Evolutionary conservation across 2,329 filamentous ascomycete species (phyloP).

Genomic region (Cladosporium cucumerinum): DNA sequence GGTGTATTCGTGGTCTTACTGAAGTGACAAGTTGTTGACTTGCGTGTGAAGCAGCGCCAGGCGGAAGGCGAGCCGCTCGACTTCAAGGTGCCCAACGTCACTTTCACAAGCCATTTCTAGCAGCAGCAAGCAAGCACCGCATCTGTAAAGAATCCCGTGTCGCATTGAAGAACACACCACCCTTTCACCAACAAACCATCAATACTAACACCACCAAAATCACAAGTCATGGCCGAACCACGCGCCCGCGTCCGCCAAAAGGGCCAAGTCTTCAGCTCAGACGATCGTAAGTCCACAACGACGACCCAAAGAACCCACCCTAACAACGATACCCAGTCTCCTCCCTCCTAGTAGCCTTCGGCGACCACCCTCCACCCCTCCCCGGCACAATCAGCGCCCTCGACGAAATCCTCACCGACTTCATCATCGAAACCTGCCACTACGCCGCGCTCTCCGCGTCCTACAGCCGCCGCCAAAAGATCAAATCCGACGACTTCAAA

Average conservation of each 20-base stretch:
- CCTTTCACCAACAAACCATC: background rate
- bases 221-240: slow-evolving; percentile 44
- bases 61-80: slow-evolving; percentile 12
- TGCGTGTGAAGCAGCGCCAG: background rate
- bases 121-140: background rate
- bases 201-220: background rate
- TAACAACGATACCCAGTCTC: slow-evolving; percentile 9
- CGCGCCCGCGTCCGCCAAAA: slow-evolving; percentile 48
- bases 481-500: slow-evolving; percentile 97
- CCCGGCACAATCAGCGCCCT: slow-evolving; percentile 80
- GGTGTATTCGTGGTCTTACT: background rate
- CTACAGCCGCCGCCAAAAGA: slow-evolving; percentile 86
- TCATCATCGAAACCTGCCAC: slow-evolving; percentile 90
- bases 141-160: background rate
- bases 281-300: slow-evolving; percentile 30
- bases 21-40: slow-evolving; percentile 13
- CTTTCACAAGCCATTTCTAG: slow-evolving; percentile 13
- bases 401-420: slow-evolving; percentile 95
- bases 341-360: slow-evolving; percentile 73
- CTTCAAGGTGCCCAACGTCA: slow-evolving; percentile 8
- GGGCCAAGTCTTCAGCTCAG: slow-evolving; percentile 45
- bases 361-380: slow-evolving; percentile 66
- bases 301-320: slow-evolving; percentile 30
- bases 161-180: background rate
- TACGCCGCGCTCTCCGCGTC: slow-evolving; percentile 81